Evolutionary conservation across 2,329 filamentous ascomycete genomes (phyloP).

Genomic region (Alternaria sp.): DNA sequence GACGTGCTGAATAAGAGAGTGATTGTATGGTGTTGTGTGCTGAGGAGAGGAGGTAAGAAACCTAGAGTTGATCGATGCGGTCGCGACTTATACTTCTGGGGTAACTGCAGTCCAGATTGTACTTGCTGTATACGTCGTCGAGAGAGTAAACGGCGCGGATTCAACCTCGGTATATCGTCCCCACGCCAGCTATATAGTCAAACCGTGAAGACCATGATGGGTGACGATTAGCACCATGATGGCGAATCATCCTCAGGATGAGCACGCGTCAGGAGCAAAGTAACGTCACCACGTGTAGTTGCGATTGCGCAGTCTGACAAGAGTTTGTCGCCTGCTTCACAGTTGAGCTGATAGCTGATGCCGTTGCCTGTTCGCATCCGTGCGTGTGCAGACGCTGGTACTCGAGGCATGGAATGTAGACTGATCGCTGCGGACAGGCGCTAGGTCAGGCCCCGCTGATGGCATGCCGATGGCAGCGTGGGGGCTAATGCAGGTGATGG

Average conservation of each 20-base stretch:
- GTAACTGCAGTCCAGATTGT: background rate
- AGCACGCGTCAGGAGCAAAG: background rate
- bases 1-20: background rate
- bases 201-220: constrained; percentile 37
- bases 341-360: background rate
- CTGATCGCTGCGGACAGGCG: background rate
- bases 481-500: constrained; percentile 1
- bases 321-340: constrained; percentile 1
- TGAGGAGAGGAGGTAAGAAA: background rate
- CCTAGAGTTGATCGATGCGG: background rate
- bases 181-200: constrained; percentile 7
- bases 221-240: constrained; percentile 32
- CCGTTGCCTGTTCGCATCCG: background rate
- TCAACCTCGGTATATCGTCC: background rate
- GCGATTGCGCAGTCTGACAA: background rate
- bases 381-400: background rate
- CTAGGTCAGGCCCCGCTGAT: background rate
- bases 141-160: background rate
- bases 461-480: background rate
- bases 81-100: background rate
- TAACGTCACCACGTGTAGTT: background rate
- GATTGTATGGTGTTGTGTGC: background rate
- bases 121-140: background rate
- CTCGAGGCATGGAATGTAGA: background rate
- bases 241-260: constrained; percentile 15